phyloP scores from a whole-genome alignment of 176 grass and related monocot species.

The Thinopyrum elongatum region DNA sequence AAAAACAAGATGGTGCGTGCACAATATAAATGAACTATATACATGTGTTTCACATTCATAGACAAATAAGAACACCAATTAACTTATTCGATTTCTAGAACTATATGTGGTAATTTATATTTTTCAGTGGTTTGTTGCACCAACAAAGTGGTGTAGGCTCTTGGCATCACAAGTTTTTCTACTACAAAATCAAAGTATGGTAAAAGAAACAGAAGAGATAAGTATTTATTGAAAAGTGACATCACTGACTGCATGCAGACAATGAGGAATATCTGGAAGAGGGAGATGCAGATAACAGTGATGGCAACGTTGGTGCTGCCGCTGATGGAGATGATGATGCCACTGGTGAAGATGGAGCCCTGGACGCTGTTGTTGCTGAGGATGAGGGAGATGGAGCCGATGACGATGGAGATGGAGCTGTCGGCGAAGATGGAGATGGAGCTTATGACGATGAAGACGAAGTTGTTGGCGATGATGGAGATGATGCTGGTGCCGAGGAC shows the following conservation, averaged over 20 bases:
- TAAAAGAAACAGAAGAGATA: background rate
- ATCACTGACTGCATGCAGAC: background rate
- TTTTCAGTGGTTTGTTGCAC: background rate
- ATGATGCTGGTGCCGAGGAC: background rate
- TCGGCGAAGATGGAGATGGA: background rate
- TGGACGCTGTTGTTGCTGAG: background rate
- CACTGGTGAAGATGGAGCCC: background rate
- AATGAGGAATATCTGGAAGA: background rate
- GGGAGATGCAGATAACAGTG: background rate
- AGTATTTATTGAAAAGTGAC: background rate
- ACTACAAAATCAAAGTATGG: background rate
- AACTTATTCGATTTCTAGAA: background rate
- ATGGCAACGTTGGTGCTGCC: background rate
- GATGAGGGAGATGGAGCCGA: background rate
- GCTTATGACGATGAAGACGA: background rate
- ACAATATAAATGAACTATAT: background rate
- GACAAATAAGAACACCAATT: background rate
- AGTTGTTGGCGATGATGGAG: background rate
- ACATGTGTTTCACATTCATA: background rate
- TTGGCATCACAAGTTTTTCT: background rate
- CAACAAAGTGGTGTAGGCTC: background rate
- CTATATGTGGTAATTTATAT: background rate
- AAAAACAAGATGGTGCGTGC: slow-evolving; percentile 32
- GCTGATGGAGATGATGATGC: background rate
- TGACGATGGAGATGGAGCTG: background rate